Evolutionary conservation across 352 stramenopile species (phyloP), one percentile per base, ranked within the genome.

Genomic region (Phytophthora meadii): DNA sequence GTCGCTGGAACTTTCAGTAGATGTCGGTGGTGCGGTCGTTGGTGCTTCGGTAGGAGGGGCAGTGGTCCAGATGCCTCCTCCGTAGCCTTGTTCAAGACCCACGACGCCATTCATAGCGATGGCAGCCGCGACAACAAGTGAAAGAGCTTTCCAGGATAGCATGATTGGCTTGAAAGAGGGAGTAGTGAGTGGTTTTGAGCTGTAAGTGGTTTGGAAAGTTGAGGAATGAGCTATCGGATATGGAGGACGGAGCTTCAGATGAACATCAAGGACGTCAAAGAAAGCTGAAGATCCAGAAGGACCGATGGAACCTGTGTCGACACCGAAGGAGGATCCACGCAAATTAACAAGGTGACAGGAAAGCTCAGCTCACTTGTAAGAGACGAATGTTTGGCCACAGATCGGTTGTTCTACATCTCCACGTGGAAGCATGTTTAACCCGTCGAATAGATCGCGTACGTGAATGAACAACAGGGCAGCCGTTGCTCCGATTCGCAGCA

Each of bases 181-280:
- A 11, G 19, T 12, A 42, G 6, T 37, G 19, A 15, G 15, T 37
- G 25, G 14, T 5, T 19, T 39, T 27, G 7, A 28, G 19, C 10
- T 40, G 30, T 24, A 34, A 27, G 14, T 22, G 30, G 17, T 41
- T 53, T 40, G 34, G 54, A 27, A 60, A 56, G 14, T 70, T 55
- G 54, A 39, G 28, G 49, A 70, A 70, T 70, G 54, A 56, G 54
- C 61, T 55, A 41, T 60, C n/a, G 27, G 39, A 27, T 9, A 17
- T 37, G 45, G 10, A 36, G 40, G 6, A 10, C 40, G 14, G 40
- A 46, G 40, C n/a, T 46, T 11, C 24, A 2, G 27, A 14, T 22
- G 45, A 37, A 22, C 12, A 51, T 3, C 14, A 24, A 4, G 25
- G 25, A 39, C 40, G 19, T 15, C 15, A 46, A 15, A 19, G 41